Conservation (phyloP, 345 rosid genomes). For the Citrus reticulata region DNA sequence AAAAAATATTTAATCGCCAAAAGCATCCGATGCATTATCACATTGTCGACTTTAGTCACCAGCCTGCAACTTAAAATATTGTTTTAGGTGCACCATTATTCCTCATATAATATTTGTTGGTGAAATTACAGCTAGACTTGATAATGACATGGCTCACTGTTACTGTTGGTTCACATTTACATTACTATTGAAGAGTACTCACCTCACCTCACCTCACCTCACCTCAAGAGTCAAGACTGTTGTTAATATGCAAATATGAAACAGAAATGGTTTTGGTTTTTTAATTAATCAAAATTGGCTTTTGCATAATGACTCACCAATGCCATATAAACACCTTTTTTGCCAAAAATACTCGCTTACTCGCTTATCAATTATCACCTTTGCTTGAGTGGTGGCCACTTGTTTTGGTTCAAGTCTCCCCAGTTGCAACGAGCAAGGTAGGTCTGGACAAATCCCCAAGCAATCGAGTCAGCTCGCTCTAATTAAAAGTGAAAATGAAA, state of each 20-base stretch:
- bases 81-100: not conserved
- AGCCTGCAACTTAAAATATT: not conserved
- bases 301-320: not conserved
- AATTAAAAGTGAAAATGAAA: too few relatives aligned
- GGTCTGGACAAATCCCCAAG: too few relatives aligned
- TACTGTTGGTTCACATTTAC: not conserved
- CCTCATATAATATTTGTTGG: not conserved
- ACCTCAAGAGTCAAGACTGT: not conserved
- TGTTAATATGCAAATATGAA: not conserved
- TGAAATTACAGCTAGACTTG: constrained; percentile 13
- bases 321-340: too few relatives aligned
- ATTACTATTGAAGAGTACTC: not conserved
- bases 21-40: not conserved
- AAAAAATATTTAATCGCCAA: not conserved
- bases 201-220: too few relatives aligned
- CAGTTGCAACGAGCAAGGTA: too few relatives aligned
- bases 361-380: too few relatives aligned
- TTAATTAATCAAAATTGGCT: not conserved
- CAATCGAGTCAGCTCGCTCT: too few relatives aligned
- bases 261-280: not conserved
- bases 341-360: too few relatives aligned
- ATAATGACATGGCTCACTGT: not conserved
- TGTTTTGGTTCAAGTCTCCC: too few relatives aligned
- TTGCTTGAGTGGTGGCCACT: too few relatives aligned
- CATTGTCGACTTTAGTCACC: not conserved